phyloP scores from a whole-genome alignment of 2,329 filamentous ascomycete genomes.

The Graphiopsis chlorocephala region DNA sequence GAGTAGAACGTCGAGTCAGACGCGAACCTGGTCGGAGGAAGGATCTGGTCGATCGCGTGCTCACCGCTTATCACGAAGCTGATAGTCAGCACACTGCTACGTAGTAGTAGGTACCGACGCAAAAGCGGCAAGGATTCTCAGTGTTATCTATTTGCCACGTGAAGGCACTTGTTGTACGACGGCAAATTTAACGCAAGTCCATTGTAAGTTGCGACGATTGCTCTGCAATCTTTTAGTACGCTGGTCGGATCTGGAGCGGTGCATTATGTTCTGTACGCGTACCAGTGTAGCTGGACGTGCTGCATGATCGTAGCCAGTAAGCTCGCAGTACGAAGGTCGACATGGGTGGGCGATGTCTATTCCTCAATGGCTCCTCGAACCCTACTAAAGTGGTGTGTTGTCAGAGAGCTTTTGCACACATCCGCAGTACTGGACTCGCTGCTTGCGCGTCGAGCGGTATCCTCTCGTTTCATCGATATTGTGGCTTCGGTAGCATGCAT shows the following conservation, averaged over 20 bases:
- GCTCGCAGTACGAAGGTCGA: background rate
- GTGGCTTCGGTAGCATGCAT: slow-evolving; percentile 3
- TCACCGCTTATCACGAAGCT: background rate
- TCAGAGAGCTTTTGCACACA: slow-evolving; percentile 1
- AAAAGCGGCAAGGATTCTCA: background rate
- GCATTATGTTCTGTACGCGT: background rate
- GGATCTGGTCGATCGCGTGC: background rate
- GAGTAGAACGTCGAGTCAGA: background rate
- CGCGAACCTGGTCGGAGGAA: background rate
- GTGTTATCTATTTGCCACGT: background rate
- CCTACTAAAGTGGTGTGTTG: background rate
- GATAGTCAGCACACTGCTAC: slow-evolving; percentile 2
- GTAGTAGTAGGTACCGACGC: background rate
- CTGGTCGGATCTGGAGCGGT: background rate
- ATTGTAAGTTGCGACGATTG: background rate
- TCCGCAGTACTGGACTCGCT: background rate
- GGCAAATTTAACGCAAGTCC: background rate
- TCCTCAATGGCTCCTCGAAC: background rate
- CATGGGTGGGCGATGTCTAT: background rate
- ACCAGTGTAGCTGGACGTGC: background rate
- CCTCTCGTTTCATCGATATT: slow-evolving; percentile 5
- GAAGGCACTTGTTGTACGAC: background rate
- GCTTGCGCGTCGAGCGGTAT: background rate
- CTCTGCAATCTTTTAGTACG: background rate
- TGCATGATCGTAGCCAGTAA: background rate